These are phyloP conservation scores for Aspergillus tamarii DNA, from an alignment of 2,329 filamentous ascomycete species.

Conservation along the genomic window DNA sequence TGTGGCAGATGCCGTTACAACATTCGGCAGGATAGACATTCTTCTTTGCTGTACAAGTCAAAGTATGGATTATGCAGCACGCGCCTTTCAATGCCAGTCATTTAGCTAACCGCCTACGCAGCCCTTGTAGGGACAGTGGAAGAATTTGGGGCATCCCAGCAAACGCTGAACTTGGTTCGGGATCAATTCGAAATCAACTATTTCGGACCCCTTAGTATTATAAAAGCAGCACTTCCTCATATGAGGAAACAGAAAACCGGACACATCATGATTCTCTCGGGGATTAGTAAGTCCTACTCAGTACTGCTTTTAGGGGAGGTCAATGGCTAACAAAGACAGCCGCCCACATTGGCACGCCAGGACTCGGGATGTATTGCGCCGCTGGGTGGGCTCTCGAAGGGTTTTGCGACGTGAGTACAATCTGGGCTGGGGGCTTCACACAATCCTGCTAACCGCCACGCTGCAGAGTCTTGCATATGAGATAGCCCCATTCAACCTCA, in stretches of 20 bases:
- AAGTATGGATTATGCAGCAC: constrained; percentile 54
- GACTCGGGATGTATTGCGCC: constrained; percentile 86
- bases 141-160: constrained; percentile 74
- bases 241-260: constrained; percentile 81
- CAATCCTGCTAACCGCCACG: constrained; percentile 16
- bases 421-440: background rate
- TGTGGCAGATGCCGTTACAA: constrained; percentile 80
- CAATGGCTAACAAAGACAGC: constrained; percentile 47
- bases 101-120: constrained; percentile 37
- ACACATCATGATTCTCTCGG: constrained; percentile 87
- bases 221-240: constrained; percentile 81
- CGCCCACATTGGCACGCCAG: constrained; percentile 89
- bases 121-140: constrained; percentile 89
- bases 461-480: constrained; percentile 80
- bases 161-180: constrained; percentile 76
- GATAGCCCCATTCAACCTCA: constrained; percentile 94
- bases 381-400: constrained; percentile 95
- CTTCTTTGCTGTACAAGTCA: constrained; percentile 87
- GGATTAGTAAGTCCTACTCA: constrained; percentile 61
- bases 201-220: constrained; percentile 94
- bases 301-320: background rate
- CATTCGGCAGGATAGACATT: constrained; percentile 87
- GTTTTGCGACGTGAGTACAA: constrained; percentile 73
- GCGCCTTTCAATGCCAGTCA: background rate
- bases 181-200: constrained; percentile 95